Conservation (phyloP, 164 flowering plant genomes). For the Umbellularia californica region DNA sequence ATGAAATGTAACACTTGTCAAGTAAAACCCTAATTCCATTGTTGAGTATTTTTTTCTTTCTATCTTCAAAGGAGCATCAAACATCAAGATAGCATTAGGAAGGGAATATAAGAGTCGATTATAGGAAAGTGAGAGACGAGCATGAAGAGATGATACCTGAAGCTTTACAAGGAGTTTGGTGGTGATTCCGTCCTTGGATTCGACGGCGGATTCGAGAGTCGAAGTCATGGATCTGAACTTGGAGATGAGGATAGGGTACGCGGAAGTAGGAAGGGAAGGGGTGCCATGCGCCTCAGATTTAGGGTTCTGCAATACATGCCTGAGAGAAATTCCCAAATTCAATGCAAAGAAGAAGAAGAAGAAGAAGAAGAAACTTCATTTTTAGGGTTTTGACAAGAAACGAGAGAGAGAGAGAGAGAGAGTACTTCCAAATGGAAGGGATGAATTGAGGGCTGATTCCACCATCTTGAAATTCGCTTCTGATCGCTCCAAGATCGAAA, state of each 20-base stretch:
- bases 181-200: constrained; percentile 74
- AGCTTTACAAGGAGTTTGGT: constrained; percentile 83
- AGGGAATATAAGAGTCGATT: neutral
- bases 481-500: constrained; percentile 58
- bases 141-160: constrained; percentile 41
- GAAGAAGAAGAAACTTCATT: neutral
- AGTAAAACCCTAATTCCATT: neutral
- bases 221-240: constrained; percentile 70
- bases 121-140: neutral
- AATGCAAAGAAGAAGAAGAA: neutral
- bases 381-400: constrained; percentile 3
- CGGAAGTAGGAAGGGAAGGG: constrained; percentile 72
- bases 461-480: constrained; percentile 50
- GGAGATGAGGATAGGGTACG: constrained; percentile 58
- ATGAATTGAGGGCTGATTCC: constrained; percentile 59
- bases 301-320: constrained; percentile 60
- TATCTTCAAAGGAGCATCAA: too few relatives aligned
- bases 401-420: constrained; percentile 13
- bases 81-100: neutral
- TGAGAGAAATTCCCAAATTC: constrained; percentile 10
- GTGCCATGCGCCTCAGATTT: constrained; percentile 51
- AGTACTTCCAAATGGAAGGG: constrained; percentile 77
- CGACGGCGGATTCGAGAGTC: constrained; percentile 43
- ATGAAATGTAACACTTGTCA: neutral
- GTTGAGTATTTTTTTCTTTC: too few relatives aligned